These are phyloP conservation scores for Fonsecaea multimorphosa DNA, from an alignment of 2,329 filamentous ascomycete genomes.

Conservation along the genomic window DNA sequence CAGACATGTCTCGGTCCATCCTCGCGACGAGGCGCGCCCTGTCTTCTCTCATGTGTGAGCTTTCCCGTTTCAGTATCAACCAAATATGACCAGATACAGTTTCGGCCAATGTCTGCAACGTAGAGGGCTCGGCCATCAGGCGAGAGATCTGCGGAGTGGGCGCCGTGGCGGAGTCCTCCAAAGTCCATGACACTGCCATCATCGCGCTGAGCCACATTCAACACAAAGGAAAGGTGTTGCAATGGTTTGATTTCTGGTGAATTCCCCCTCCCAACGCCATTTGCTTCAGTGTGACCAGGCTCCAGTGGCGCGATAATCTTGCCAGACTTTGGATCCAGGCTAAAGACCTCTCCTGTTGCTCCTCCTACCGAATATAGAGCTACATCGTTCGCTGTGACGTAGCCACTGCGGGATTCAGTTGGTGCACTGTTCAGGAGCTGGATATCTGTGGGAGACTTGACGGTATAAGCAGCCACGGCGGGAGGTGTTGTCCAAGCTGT, in stretches of 20 bases:
- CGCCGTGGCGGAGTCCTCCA: conserved; percentile 40
- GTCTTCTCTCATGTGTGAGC: conserved; percentile 35
- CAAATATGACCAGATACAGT: conserved; percentile 40
- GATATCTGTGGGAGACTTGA: conserved; percentile 36
- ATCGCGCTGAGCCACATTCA: conserved; percentile 31
- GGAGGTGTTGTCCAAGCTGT: conserved; percentile 41
- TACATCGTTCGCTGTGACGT: conserved; percentile 35
- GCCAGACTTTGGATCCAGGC: conserved; percentile 35
- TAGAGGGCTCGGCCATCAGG: conserved; percentile 39
- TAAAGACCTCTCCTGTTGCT: conserved; percentile 40
- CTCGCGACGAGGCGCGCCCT: conserved; percentile 34
- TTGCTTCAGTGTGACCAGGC: not conserved
- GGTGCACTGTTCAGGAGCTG: conserved; percentile 32
- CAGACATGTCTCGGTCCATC: conserved; percentile 40
- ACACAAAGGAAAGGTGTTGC: conserved; percentile 37
- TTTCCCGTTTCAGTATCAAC: conserved; percentile 24
- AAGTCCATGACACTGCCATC: conserved; percentile 40
- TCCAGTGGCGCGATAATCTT: conserved; percentile 21
- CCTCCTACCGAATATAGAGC: conserved; percentile 40
- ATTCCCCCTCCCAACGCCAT: not conserved
- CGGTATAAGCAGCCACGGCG: conserved; percentile 37
- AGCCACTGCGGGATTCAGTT: conserved; percentile 38
- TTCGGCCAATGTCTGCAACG: conserved; percentile 42
- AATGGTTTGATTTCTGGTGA: conserved; percentile 25
- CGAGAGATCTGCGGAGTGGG: conserved; percentile 41